A percentile compares a stretch with the other conserved stretches of the same genome.
Conservation (phyloP, 768 basidiomycete species). For the Psilocybe sp. region DNA sequence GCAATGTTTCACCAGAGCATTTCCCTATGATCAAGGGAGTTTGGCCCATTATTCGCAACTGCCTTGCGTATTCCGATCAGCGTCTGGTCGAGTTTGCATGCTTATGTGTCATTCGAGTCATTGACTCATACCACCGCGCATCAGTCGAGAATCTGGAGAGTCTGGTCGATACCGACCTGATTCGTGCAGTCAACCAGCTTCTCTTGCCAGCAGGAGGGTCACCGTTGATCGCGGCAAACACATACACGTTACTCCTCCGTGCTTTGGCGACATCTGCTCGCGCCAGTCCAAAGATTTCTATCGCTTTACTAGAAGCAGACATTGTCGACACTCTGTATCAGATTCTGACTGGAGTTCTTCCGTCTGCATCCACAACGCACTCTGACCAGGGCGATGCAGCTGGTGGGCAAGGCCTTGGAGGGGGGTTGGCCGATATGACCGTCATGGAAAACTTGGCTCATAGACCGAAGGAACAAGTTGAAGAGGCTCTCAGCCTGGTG, state of each 20-base stretch:
- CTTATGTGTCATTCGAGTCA: conserved; percentile 88
- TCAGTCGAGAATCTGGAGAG: conserved; percentile 84
- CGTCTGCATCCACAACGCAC: conserved; percentile 55
- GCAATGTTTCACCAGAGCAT: conserved; percentile 85
- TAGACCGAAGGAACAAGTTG: conserved; percentile 94
- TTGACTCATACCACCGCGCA: conserved; percentile 88
- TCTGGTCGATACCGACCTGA: conserved; percentile 75
- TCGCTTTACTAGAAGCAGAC: conserved; percentile 86
- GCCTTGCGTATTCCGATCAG: conserved; percentile 89
- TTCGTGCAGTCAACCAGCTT: conserved; percentile 81
- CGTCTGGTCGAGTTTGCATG: conserved; percentile 97
- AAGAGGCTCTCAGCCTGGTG: conserved; percentile 86
- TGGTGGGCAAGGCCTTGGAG: conserved; percentile 77
- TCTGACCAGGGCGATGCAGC: conserved; percentile 57
- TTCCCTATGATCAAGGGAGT: conserved; percentile 87
- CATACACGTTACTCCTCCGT: conserved; percentile 84
- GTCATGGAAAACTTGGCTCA: conserved; percentile 98
- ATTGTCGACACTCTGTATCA: conserved; percentile 92
- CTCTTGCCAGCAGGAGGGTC: conserved; percentile 85
- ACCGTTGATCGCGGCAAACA: conserved; percentile 80
- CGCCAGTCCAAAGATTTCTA: conserved; percentile 83
- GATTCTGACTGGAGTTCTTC: conserved; percentile 91
- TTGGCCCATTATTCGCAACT: conserved; percentile 91
- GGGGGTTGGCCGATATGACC: conserved; percentile 92
- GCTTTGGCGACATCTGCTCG: conserved; percentile 86